A percentile compares a stretch with the other conserved stretches of the same genome.
phyloP scores from a whole-genome alignment of 169 alveolate genomes.

The Eimeria zaria region DNA sequence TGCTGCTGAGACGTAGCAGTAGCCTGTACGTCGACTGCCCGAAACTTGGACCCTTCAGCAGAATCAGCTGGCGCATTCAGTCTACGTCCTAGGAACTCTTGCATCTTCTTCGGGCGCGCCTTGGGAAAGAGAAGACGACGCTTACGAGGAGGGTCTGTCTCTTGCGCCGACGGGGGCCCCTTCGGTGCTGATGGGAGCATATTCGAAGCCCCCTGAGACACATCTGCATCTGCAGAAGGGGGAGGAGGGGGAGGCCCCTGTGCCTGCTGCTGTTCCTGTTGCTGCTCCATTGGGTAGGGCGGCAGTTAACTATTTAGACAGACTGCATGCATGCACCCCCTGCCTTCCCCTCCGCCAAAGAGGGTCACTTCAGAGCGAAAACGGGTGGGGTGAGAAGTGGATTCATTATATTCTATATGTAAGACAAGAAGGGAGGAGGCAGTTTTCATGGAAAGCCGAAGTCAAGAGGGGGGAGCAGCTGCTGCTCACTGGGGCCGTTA shows the following conservation, averaged over 20 bases:
- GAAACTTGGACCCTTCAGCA: not conserved
- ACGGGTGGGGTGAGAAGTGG: too few relatives aligned
- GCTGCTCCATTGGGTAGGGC: slow-evolving; percentile 49
- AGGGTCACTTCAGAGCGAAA: not conserved
- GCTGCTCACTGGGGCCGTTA: not conserved
- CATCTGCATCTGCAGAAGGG: not conserved
- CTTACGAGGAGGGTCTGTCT: slow-evolving; percentile 76
- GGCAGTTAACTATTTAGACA: not conserved
- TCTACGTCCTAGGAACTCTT: slow-evolving; percentile 58
- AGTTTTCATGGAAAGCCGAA: not conserved
- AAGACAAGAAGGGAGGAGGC: not conserved
- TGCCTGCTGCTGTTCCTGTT: not conserved
- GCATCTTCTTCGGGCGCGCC: slow-evolving; percentile 84
- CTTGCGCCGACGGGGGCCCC: slow-evolving; percentile 7
- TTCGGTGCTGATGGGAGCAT: slow-evolving; percentile 14
- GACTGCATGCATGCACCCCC: slow-evolving; percentile 5
- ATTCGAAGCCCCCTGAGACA: not conserved
- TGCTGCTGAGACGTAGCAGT: not conserved
- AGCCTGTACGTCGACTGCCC: not conserved
- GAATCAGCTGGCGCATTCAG: slow-evolving; percentile 29
- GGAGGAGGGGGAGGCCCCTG: slow-evolving; percentile 27
- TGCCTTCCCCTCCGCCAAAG: not conserved
- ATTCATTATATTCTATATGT: not conserved
- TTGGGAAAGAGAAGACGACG: slow-evolving; percentile 77
- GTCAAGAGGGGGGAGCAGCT: not conserved